Percentiles rank a stretch among this genome's conserved stretches.
These are phyloP conservation scores for Phytophthora sojae DNA, from an alignment of 352 stramenopile species.

Conservation along the genomic window DNA sequence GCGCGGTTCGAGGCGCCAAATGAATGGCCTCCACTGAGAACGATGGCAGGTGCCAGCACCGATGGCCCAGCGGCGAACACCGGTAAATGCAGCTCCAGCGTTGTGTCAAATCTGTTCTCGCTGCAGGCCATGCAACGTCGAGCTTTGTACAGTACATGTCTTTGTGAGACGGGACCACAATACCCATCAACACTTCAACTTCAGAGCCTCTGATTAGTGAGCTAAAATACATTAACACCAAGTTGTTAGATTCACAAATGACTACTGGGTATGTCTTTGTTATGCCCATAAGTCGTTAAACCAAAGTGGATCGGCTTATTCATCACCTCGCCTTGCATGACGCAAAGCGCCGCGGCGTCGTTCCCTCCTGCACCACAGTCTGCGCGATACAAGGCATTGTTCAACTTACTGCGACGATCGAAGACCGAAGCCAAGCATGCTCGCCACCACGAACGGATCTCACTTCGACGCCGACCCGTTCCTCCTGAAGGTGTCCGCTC, in stretches of 20 bases:
- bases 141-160: too few relatives aligned
- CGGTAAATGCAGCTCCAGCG: too few relatives aligned
- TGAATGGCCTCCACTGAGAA: too few relatives aligned
- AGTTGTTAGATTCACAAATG: too few relatives aligned
- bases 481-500: slow-evolving; percentile 14
- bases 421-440: slow-evolving; percentile 8
- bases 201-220: background rate
- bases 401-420: slow-evolving; percentile 13
- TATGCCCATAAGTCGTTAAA: background rate
- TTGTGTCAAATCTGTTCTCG: too few relatives aligned
- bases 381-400: slow-evolving; percentile 6
- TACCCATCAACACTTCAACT: slow-evolving; percentile 14
- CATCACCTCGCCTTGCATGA: slow-evolving; percentile 3
- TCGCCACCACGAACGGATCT: background rate
- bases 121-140: too few relatives aligned
- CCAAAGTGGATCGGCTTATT: slow-evolving; percentile 2
- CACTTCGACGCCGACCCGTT: slow-evolving; percentile 11
- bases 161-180: slow-evolving; percentile 3
- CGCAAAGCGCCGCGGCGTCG: background rate
- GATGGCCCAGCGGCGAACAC: too few relatives aligned
- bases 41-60: too few relatives aligned
- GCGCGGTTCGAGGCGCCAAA: too few relatives aligned
- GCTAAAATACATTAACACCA: background rate
- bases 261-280: background rate
- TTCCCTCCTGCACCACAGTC: slow-evolving; percentile 7